Percentiles rank a stretch among this genome's conserved stretches.
These are phyloP conservation scores for Xylaria telfairii DNA, from an alignment of 495 filamentous ascomycete genomes.

Conservation along the genomic window DNA sequence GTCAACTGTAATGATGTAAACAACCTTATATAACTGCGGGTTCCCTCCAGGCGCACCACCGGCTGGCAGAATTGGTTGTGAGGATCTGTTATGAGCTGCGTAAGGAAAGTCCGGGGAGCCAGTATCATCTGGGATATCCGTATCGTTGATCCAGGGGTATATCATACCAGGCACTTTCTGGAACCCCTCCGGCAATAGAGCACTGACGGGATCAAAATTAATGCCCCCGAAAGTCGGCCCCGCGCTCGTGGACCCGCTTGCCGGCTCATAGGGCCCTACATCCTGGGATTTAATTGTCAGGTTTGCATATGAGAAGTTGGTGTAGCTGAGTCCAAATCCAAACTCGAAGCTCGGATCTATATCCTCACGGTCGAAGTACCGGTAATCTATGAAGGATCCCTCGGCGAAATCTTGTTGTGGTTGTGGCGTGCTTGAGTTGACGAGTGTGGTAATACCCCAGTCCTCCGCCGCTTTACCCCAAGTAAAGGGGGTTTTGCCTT, in stretches of 20 bases:
- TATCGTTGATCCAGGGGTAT: slow-evolving; percentile 45
- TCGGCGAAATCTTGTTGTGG: slow-evolving; percentile 53
- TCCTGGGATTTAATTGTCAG: slow-evolving; percentile 31
- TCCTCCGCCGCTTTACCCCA: slow-evolving; percentile 56
- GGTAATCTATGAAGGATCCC: slow-evolving; percentile 60
- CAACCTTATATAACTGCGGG: slow-evolving; percentile 55
- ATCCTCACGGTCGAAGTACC: slow-evolving; percentile 53
- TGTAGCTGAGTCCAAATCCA: slow-evolving; percentile 58
- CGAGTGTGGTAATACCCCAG: slow-evolving; percentile 53
- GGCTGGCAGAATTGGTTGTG: slow-evolving; percentile 70
- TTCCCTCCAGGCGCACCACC: slow-evolving; percentile 83
- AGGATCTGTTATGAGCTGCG: slow-evolving; percentile 64
- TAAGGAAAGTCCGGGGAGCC: slow-evolving; percentile 60
- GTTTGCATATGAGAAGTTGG: slow-evolving; percentile 46
- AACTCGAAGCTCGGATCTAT: slow-evolving; percentile 57
- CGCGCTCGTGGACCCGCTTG: slow-evolving; percentile 33
- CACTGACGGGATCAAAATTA: slow-evolving; percentile 37
- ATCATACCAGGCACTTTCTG: slow-evolving; percentile 47
- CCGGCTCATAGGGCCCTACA: slow-evolving; percentile 28
- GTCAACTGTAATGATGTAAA: slow-evolving; percentile 51
- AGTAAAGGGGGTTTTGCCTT: slow-evolving; percentile 62
- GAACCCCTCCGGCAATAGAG: slow-evolving; percentile 45
- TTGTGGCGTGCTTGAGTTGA: slow-evolving; percentile 35
- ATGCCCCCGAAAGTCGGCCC: slow-evolving; percentile 43
- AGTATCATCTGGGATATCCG: slow-evolving; percentile 35